A percentile compares a stretch with the other conserved stretches of the same genome.
These are phyloP conservation scores for Clarireedia hainanense DNA, from an alignment of 2,329 filamentous ascomycete species.

Conservation along the genomic window DNA sequence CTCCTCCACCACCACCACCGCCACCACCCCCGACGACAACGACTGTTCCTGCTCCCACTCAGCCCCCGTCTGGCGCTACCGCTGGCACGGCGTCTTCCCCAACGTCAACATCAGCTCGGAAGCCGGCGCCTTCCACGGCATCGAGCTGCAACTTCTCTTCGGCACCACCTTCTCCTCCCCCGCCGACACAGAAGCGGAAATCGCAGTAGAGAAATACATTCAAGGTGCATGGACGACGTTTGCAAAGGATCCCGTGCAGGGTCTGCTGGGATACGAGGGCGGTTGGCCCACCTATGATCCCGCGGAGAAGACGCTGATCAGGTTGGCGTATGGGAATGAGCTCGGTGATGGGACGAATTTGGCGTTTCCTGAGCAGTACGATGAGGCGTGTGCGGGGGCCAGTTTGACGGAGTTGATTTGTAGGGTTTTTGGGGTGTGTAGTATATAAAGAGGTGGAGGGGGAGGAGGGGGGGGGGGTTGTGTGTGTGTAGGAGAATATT, in stretches of 20 bases:
- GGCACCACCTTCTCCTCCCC: slow-evolving; percentile 18
- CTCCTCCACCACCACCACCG: too few relatives aligned
- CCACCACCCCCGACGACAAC: too few relatives aligned
- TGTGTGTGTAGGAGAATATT: too few relatives aligned
- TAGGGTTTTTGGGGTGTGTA: not conserved
- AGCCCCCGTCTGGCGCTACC: slow-evolving; percentile 30
- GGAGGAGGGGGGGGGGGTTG: too few relatives aligned
- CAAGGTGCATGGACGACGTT: slow-evolving; percentile 33
- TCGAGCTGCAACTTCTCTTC: slow-evolving; percentile 31
- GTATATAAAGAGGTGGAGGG: too few relatives aligned
- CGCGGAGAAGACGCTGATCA: slow-evolving; percentile 10
- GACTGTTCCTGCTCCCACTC: slow-evolving; percentile 9
- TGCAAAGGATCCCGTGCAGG: slow-evolving; percentile 31
- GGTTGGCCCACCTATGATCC: slow-evolving; percentile 14
- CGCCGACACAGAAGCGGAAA: slow-evolving; percentile 24
- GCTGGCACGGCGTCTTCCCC: slow-evolving; percentile 32
- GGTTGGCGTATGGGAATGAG: slow-evolving; percentile 12
- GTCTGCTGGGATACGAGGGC: slow-evolving; percentile 24
- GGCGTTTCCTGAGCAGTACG: slow-evolving; percentile 3
- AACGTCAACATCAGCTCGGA: slow-evolving; percentile 22
- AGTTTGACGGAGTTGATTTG: not conserved
- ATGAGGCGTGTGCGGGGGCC: slow-evolving; percentile 17
- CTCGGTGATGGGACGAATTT: slow-evolving; percentile 11
- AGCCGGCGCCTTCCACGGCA: slow-evolving; percentile 30
- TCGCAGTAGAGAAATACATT: slow-evolving; percentile 28